phyloP scores from a whole-genome alignment of 495 filamentous ascomycete genomes.

The Aspergillus biplanus region DNA sequence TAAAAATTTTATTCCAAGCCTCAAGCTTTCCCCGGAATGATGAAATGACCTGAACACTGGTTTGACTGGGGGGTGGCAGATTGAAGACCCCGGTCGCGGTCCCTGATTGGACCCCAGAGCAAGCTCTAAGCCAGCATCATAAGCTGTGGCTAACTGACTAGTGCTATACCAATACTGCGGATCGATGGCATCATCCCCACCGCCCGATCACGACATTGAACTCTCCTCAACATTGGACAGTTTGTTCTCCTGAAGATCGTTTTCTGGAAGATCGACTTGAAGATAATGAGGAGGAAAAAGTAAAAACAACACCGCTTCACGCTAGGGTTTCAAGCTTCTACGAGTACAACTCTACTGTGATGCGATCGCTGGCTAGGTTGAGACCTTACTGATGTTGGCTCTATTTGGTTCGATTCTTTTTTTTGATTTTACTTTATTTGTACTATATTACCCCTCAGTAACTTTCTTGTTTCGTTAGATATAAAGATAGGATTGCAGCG shows the following conservation, averaged over 20 bases:
- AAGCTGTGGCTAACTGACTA: not conserved
- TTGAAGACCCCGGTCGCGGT: too few relatives aligned
- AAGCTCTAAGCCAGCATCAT: too few relatives aligned
- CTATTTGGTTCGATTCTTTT: too few relatives aligned
- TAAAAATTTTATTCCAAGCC: too few relatives aligned
- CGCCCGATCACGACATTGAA: constrained; percentile 12
- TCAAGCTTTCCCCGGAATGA: too few relatives aligned
- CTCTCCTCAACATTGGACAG: constrained; percentile 3
- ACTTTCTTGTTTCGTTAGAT: too few relatives aligned
- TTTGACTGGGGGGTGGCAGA: too few relatives aligned
- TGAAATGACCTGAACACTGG: too few relatives aligned
- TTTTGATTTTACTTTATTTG: too few relatives aligned
- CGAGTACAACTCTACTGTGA: not conserved
- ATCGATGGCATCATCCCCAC: constrained; percentile 31
- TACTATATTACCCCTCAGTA: too few relatives aligned
- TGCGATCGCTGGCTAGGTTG: not conserved
- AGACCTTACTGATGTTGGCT: not conserved
- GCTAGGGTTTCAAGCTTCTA: not conserved
- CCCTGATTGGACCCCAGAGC: too few relatives aligned
- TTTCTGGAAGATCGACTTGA: constrained; percentile 6
- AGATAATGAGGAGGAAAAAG: not conserved
- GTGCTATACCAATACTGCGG: constrained; percentile 20
- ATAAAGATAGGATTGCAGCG: too few relatives aligned
- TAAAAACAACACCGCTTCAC: not conserved
- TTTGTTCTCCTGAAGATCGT: constrained; percentile 26